phyloP scores from a whole-genome alignment of 768 basidiomycete genomes.

The Coprinopsis cinerea region DNA sequence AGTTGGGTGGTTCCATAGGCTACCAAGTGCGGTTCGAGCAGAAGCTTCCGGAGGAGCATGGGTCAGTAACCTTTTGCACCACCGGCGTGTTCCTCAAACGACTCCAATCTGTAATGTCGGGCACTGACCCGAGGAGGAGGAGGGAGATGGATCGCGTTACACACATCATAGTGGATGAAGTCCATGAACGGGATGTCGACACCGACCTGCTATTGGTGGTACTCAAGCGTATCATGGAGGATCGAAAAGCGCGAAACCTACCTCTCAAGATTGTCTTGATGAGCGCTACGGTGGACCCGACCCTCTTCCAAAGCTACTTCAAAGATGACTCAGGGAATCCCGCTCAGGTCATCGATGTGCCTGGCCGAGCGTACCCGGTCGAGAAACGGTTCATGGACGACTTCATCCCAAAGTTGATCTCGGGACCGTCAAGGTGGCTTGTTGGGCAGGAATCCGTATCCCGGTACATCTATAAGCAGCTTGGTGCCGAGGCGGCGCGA shows the following conservation, averaged over 20 bases:
- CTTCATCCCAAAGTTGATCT: slow-evolving; percentile 48
- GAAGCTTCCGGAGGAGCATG: slow-evolving; percentile 71
- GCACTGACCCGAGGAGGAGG: slow-evolving; percentile 26
- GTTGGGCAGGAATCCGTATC: slow-evolving; percentile 63
- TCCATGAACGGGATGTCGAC: slow-evolving; percentile 92
- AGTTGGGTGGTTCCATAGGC: slow-evolving; percentile 66
- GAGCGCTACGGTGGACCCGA: slow-evolving; percentile 94
- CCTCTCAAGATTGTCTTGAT: slow-evolving; percentile 87
- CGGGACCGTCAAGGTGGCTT: slow-evolving; percentile 51
- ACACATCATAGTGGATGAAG: slow-evolving; percentile 92
- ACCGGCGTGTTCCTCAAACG: slow-evolving; percentile 86
- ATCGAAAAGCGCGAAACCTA: slow-evolving; percentile 62
- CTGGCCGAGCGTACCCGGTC: slow-evolving; percentile 92
- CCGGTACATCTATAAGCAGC: slow-evolving; percentile 68
- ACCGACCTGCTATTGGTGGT: slow-evolving; percentile 88
- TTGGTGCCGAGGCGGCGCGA: slow-evolving; percentile 30
- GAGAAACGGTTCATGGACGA: slow-evolving; percentile 77
- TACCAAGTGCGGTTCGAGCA: slow-evolving; percentile 92
- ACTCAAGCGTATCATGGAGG: slow-evolving; percentile 73
- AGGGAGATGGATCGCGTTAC: slow-evolving; percentile 68
- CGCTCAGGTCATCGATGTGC: slow-evolving; percentile 71
- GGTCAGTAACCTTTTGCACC: slow-evolving; percentile 89
- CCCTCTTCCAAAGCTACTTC: slow-evolving; percentile 88
- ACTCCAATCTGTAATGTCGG: slow-evolving; percentile 68
- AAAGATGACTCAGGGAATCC: slow-evolving; percentile 49